Conservation (phyloP, 768 basidiomycete genomes). For the Cyathus striatus region DNA sequence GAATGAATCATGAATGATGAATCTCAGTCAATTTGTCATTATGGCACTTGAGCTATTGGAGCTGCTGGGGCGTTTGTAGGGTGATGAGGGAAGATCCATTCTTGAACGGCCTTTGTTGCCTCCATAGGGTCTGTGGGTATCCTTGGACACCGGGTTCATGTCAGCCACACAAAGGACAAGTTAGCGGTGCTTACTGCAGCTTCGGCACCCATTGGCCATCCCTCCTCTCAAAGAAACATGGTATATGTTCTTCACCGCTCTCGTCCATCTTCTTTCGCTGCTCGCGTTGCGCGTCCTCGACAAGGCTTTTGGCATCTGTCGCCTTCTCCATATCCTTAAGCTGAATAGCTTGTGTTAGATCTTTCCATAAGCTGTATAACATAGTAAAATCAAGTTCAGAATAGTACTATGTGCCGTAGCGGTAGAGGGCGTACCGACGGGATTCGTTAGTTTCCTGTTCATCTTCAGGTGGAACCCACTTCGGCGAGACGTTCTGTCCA, state of each 20-base stretch:
- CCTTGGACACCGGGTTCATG: constrained; percentile 30
- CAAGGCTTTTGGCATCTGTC: constrained; percentile 80
- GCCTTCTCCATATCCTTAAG: constrained; percentile 93
- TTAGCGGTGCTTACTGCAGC: constrained; percentile 49
- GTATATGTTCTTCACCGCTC: constrained; percentile 58
- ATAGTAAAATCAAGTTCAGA: constrained; percentile 1
- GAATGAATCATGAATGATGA: too few species aligned
- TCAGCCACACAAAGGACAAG: constrained; percentile 1
- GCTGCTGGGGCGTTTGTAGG: constrained; percentile 3
- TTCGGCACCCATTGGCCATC: constrained; percentile 84
- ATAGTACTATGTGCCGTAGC: not conserved
- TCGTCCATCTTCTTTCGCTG: constrained; percentile 70
- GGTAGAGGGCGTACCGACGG: constrained; percentile 48
- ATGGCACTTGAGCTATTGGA: too few species aligned
- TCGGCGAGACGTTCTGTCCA: constrained; percentile 68
- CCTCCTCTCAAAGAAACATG: constrained; percentile 73
- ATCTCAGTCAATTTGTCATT: too few species aligned
- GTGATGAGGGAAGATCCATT: constrained; percentile 68
- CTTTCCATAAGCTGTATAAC: constrained; percentile 64
- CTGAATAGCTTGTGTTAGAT: constrained; percentile 80
- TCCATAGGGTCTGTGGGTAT: constrained; percentile 65
- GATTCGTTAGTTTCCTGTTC: constrained; percentile 92
- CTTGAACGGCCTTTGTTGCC: constrained; percentile 60
- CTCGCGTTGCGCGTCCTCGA: constrained; percentile 92
- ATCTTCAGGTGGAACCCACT: constrained; percentile 79